Evolutionary conservation across 805 yeast species (phyloP).

Genomic region (Wickerhamomyces ciferrii): DNA sequence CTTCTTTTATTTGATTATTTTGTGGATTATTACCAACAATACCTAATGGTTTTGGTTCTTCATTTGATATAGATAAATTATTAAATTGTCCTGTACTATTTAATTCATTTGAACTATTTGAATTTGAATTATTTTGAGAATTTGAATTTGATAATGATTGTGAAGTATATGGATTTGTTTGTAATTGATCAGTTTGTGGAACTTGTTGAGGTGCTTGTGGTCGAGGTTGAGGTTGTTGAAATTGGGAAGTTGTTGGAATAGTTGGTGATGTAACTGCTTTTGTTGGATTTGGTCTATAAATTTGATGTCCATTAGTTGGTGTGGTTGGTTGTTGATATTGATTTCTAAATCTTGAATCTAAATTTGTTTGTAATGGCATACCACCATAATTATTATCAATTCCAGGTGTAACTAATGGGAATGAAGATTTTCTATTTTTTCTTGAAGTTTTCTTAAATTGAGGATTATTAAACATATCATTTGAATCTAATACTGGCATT

Average conservation of each 20-base stretch:
- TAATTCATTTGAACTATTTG: background rate
- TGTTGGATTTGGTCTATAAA: constrained; percentile 1
- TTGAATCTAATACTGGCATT: constrained; percentile 13
- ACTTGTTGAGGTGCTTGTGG: background rate
- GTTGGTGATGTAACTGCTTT: background rate
- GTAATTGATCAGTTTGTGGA: background rate
- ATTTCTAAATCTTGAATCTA: background rate
- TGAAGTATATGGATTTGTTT: background rate
- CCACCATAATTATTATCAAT: constrained; percentile 6
- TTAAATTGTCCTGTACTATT: background rate
- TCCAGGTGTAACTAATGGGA: constrained; percentile 15
- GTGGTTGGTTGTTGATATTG: constrained; percentile 1
- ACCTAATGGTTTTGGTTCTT: constrained; percentile 2
- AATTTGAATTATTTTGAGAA: background rate
- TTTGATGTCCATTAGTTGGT: background rate
- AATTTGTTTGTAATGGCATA: constrained; percentile 5
- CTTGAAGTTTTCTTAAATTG: constrained; percentile 34
- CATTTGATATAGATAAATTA: background rate
- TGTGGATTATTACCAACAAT: background rate
- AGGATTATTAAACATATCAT: constrained; percentile 6
- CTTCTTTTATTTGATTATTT: background rate
- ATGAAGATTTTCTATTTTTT: constrained; percentile 38
- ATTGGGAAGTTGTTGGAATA: background rate
- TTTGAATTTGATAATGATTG: background rate
- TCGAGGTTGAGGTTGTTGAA: background rate